Base-by-base conservation (phyloP, 2,329 filamentous ascomycete genomes). In the Phaeosphaeriaceae sp. region DNA sequence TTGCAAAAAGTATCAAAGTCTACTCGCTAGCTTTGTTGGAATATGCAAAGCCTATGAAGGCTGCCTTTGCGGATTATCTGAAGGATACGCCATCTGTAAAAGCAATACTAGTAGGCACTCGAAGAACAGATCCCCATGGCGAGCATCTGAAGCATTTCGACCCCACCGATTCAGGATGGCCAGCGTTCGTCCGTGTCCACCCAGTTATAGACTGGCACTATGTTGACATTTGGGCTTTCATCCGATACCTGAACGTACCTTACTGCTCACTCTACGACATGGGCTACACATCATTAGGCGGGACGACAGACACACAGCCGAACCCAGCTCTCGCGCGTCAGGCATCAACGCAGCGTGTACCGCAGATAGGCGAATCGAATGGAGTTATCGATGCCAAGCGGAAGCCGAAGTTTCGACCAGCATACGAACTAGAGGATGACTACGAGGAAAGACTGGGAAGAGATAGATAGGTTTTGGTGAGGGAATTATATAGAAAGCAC, bases 151-250 rank as follows among this genome's bases (percentile, higher is more conserved):
- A 83, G 32, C 85, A 89, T 74, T 97, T 97, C 69, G 90, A 96
- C 69, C 83, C 82, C 42, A 99, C 94, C 4, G 94, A 97, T 74
- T 79, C 83, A 29, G 92, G 88, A 2, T 99, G 94, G 94, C 94
- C 94, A 29, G 77, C 81, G 35, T 96, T 97, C 67, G 92, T 97
- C 87, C 85, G 94, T 50, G 82, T 97, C 52, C 92, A 99, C 74
- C 93, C 94, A 0, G 89, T 99, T 8, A 92, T 99, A 67, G 94
- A 99, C 74, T 99, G 94, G 94, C 90, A 94, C 72, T 96, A 97
- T 73, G 84, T 85, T 9, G 93, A 97, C 72, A 93, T 97, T 45
- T 97, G 94, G 94, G 85, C 87, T 87, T 94, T 95, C 69, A 88
- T 95, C 54, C 83, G 88, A 23, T 86, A 89, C 65, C 77, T 97